These are phyloP conservation scores for Forsythia suspensa DNA, from an alignment of 257 asterid species.

Conservation along the genomic window DNA sequence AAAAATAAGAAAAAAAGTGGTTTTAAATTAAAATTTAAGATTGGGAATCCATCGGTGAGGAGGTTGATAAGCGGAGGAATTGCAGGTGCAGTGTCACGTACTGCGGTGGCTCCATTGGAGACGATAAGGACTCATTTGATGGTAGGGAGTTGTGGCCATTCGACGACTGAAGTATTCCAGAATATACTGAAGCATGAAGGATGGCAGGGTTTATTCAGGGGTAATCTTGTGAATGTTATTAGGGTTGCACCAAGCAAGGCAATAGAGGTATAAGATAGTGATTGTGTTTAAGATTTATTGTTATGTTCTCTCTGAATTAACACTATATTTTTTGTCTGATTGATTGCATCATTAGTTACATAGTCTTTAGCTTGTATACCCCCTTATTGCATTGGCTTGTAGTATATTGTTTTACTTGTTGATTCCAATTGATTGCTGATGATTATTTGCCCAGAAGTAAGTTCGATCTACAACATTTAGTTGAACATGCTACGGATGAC, in stretches of 20 bases:
- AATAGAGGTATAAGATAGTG: slow-evolving; percentile 36
- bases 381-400: not conserved
- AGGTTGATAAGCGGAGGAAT: slow-evolving; percentile 55
- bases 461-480: not conserved
- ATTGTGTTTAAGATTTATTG: not conserved
- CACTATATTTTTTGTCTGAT: not conserved
- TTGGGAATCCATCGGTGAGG: slow-evolving; percentile 43
- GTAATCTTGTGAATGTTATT: slow-evolving; percentile 52
- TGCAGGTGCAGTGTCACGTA: slow-evolving; percentile 48
- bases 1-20: slow-evolving; percentile 33
- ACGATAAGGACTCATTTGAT: slow-evolving; percentile 53
- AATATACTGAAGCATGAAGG: slow-evolving; percentile 47
- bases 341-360: not conserved
- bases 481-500: not conserved
- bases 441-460: not conserved
- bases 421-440: not conserved
- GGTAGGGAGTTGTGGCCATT: slow-evolving; percentile 51
- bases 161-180: slow-evolving; percentile 42
- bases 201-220: slow-evolving; percentile 55
- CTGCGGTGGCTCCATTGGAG: slow-evolving; percentile 54
- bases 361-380: not conserved
- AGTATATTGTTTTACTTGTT: not conserved
- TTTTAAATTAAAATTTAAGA: slow-evolving; percentile 31
- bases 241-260: slow-evolving; percentile 65
- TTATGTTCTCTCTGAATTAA: not conserved